A percentile compares a stretch with the other conserved stretches of the same genome.
phyloP scores from a whole-genome alignment of 2,329 filamentous ascomycete species.

The Colletotrichum sp. region DNA sequence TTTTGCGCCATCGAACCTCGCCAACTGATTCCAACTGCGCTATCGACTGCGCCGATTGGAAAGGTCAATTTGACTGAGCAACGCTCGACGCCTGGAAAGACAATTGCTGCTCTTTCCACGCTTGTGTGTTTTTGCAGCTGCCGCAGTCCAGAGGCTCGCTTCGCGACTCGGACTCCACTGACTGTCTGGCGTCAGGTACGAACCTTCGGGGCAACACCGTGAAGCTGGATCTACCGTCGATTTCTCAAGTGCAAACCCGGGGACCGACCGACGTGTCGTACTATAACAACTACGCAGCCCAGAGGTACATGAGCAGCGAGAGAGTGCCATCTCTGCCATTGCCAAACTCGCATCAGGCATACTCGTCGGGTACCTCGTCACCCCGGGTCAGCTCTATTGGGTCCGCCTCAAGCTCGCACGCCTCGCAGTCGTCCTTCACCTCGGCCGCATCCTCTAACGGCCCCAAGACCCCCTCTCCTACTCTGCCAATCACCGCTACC shows the following conservation, averaged over 20 bases:
- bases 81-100: background rate
- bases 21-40: background rate
- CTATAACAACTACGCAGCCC: slow-evolving; percentile 70
- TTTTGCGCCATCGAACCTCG: background rate
- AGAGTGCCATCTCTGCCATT: slow-evolving; percentile 75
- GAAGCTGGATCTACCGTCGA: slow-evolving; percentile 94
- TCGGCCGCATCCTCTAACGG: slow-evolving; percentile 63
- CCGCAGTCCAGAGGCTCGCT: background rate
- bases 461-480: slow-evolving; percentile 80
- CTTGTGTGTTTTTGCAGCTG: background rate
- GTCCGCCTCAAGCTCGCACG: slow-evolving; percentile 57
- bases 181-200: slow-evolving; percentile 1
- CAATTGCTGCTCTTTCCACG: background rate
- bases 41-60: background rate
- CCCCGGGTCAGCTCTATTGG: slow-evolving; percentile 79
- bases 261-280: slow-evolving; percentile 74
- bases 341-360: slow-evolving; percentile 71
- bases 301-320: slow-evolving; percentile 71
- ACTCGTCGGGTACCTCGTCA: slow-evolving; percentile 74
- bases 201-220: slow-evolving; percentile 63
- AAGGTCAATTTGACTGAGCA: background rate
- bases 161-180: slow-evolving; percentile 1
- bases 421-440: slow-evolving; percentile 60
- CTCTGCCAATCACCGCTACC: slow-evolving; percentile 56
- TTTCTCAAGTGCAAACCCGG: slow-evolving; percentile 83